Evolutionary conservation across 148 eudicot species (phyloP), one percentile per base, ranked within the genome.

Genomic region (Cornus kousa): DNA sequence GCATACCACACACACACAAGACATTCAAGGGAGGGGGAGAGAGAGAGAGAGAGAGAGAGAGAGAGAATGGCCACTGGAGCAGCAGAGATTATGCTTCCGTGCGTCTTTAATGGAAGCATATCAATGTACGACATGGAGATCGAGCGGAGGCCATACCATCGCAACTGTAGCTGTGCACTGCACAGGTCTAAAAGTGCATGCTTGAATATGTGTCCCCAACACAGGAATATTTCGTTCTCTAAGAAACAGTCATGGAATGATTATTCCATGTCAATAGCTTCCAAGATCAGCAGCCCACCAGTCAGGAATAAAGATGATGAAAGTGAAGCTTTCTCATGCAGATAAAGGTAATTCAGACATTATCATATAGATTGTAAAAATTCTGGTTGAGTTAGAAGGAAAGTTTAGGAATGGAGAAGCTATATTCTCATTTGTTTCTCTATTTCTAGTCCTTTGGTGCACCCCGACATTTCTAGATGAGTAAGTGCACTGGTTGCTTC

Each of bases 141-240:
- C 9, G 84, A 82, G 66, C 17, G 80, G 55, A 77, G 84, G 73
- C 84, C 84, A 16, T 82, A 77, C 74, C 84, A 77, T 64, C 77
- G 80, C 24, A 64, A 77, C 69, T 82, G 84, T 68, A 55, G 77
- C 68, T 82, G 84, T 37, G 71, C 79, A 10, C 33, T 81, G 59
- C 80, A 82, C 76, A 71, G 35, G 31, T 76, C 66, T 48, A 70
- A 70, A 76, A 69, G 23, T 35, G 76, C 17, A 22, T 35, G 35
- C 57, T 33, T 68, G 0, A 67, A 24, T 0, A 5, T 10, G 2
- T 67, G 77, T 55, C n/a, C 40, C 24, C 66, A 64, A 4, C 68
- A 57, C 35, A 14, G 39, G 60, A 72, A 50, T 57, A 33, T 77
- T 9, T 57, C 73, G 24, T 77, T 73, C 22, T 46, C 67, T 11